Evolutionary conservation across 2,329 filamentous ascomycete species (phyloP).

Genomic region (Coniochaeta sp.): DNA sequence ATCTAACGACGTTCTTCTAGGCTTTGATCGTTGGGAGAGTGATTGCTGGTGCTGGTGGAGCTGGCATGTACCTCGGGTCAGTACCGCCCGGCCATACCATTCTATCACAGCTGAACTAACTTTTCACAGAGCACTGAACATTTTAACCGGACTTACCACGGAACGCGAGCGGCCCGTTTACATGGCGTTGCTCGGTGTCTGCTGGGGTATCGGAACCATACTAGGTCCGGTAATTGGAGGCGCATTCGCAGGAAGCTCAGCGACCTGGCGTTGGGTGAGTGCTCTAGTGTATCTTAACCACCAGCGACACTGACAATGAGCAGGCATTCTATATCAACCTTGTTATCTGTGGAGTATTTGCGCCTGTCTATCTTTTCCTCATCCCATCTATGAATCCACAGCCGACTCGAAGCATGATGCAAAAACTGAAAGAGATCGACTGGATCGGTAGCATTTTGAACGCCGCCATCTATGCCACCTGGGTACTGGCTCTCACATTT

Average conservation of each 20-base stretch:
- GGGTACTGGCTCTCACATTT: constrained; percentile 39
- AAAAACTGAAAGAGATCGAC: constrained; percentile 33
- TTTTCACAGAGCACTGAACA: too few species aligned
- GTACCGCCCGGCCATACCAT: too few species aligned
- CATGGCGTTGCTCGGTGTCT: constrained; percentile 18
- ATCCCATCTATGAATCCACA: not conserved
- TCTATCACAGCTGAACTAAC: too few species aligned
- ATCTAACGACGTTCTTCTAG: too few species aligned
- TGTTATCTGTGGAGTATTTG: constrained; percentile 29
- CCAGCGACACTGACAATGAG: too few species aligned
- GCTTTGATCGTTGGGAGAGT: constrained; percentile 22
- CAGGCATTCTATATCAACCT: constrained; percentile 46
- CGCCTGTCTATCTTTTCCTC: constrained; percentile 26
- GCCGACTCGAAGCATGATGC: not conserved
- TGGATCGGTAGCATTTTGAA: constrained; percentile 36
- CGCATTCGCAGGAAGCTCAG: constrained; percentile 21
- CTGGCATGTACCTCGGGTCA: constrained; percentile 21
- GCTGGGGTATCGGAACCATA: constrained; percentile 28
- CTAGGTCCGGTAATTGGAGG: constrained; percentile 29
- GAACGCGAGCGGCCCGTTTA: constrained; percentile 22
- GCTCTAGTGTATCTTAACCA: too few species aligned
- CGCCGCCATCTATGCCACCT: constrained; percentile 26
- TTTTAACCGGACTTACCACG: constrained; percentile 19
- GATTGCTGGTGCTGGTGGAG: constrained; percentile 21
- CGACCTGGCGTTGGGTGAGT: constrained; percentile 27